These are phyloP conservation scores for Asterionellopsis glacialis DNA, from an alignment of 108 stramenopile genomes.

Conservation along the genomic window DNA sequence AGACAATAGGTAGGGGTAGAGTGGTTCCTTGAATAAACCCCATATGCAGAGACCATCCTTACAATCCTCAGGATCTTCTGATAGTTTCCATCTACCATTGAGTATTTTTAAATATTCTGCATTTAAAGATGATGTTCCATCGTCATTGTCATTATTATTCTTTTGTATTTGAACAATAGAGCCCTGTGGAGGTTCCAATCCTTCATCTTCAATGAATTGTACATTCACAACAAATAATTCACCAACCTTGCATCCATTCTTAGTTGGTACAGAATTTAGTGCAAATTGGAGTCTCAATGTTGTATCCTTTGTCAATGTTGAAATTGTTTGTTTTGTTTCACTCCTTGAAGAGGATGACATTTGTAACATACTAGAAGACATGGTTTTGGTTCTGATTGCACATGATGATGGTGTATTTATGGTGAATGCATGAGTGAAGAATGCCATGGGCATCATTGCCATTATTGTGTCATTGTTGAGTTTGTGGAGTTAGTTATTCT, in stretches of 20 bases:
- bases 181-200: constrained; percentile 84
- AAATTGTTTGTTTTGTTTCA: too few relatives aligned
- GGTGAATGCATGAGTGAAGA: too few relatives aligned
- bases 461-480: too few relatives aligned
- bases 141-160: not conserved
- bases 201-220: constrained; percentile 75
- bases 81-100: constrained; percentile 64
- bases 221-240: constrained; percentile 56
- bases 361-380: too few relatives aligned
- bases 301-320: constrained; percentile 72
- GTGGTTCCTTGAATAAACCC: constrained; percentile 87
- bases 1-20: constrained; percentile 84
- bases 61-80: constrained; percentile 83
- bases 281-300: constrained; percentile 69
- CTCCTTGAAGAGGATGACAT: too few relatives aligned
- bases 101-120: constrained; percentile 27
- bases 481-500: too few relatives aligned
- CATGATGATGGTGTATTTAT: too few relatives aligned
- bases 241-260: constrained; percentile 50
- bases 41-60: constrained; percentile 89
- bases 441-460: too few relatives aligned
- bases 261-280: constrained; percentile 52
- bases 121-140: too few relatives aligned
- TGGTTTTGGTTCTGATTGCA: too few relatives aligned
- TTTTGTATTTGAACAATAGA: constrained; percentile 22